Evolutionary conservation across 768 basidiomycete species (phyloP).

Genomic region (Trametes elegans): DNA sequence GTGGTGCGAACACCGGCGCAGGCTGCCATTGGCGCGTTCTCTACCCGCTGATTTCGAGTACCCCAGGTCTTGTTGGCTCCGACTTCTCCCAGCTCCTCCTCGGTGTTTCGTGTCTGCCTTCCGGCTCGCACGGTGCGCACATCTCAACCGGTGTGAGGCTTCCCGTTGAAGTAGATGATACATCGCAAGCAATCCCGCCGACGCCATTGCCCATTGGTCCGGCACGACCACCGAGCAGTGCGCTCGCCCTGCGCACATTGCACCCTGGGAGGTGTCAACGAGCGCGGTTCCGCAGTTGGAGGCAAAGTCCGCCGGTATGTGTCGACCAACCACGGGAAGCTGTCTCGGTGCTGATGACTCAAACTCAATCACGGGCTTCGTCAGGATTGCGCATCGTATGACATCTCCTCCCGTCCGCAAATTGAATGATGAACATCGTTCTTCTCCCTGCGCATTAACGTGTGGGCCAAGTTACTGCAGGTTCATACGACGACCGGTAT

Average conservation of each 20-base stretch:
- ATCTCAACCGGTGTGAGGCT: no score
- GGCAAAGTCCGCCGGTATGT: no score
- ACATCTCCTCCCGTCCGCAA: background rate
- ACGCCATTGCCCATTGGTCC: no score
- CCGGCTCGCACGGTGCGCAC: no score
- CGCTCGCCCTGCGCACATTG: no score
- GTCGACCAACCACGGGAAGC: background rate
- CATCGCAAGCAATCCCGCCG: no score
- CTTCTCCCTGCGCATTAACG: background rate
- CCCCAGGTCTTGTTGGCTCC: background rate
- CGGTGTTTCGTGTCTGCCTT: background rate
- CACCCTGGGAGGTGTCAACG: no score
- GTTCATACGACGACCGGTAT: background rate
- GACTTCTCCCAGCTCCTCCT: background rate
- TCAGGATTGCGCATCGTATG: background rate
- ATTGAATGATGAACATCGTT: slow-evolving; percentile 2
- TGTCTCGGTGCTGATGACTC: background rate
- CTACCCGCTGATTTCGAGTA: slow-evolving; percentile 4
- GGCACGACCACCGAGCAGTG: no score
- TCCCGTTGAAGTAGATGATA: no score
- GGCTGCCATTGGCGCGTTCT: background rate
- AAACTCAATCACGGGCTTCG: background rate
- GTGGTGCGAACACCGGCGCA: background rate
- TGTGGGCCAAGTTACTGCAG: background rate
- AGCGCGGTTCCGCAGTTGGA: no score